Percentiles rank a stretch among this genome's conserved stretches.
Conservation (phyloP, 192 early-diverging fungal genomes). For the Dimargaris verticillata region DNA sequence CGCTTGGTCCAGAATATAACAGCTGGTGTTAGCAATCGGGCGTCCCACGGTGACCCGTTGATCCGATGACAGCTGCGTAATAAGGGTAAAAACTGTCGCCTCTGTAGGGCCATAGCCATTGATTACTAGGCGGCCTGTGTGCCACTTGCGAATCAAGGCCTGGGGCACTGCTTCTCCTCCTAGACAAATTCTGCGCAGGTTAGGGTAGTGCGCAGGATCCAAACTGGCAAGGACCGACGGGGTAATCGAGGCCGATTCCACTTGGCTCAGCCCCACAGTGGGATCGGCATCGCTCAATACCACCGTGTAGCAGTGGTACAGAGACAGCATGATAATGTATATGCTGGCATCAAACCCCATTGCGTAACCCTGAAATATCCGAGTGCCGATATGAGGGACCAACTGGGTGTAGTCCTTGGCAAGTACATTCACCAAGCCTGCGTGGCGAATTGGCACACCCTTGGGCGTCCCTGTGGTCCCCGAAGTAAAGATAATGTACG, state of each 20-base stretch:
- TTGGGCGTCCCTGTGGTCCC: conserved; percentile 6
- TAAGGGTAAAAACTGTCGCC: not conserved
- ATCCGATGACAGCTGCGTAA: not conserved
- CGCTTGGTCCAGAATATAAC: conserved; percentile 17
- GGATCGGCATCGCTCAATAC: not conserved
- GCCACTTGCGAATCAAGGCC: not conserved
- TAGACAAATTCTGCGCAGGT: not conserved
- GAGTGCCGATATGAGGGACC: not conserved
- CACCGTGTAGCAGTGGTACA: not conserved
- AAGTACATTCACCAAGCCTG: not conserved
- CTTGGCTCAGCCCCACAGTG: not conserved
- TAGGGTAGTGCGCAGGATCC: not conserved
- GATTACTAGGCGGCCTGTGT: not conserved
- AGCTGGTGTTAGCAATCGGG: conserved; percentile 7
- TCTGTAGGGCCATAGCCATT: conserved; percentile 1
- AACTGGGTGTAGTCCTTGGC: not conserved
- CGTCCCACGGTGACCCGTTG: conserved; percentile 14
- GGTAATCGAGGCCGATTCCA: not conserved
- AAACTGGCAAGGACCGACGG: conserved; percentile 2
- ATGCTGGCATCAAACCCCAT: not conserved
- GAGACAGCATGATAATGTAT: not conserved
- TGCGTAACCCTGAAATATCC: not conserved
- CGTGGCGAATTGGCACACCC: not conserved
- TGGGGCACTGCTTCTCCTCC: not conserved
- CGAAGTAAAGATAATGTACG: conserved; percentile 5